Conservation (phyloP, 768 basidiomycete genomes). For the Suillus lakei region DNA sequence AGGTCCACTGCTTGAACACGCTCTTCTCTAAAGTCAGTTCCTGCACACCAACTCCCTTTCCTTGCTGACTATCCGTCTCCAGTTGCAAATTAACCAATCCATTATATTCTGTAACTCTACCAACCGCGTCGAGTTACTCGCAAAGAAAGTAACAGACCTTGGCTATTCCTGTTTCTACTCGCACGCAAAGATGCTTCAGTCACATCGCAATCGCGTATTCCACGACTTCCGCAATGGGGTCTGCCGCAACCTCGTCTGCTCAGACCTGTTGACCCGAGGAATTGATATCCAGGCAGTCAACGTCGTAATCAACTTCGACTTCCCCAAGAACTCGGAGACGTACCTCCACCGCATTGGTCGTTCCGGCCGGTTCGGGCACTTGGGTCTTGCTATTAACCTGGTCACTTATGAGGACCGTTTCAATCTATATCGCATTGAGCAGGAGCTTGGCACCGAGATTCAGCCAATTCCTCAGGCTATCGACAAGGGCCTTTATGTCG, state of each 20-base stretch:
- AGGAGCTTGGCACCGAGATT: conserved; percentile 98
- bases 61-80: conserved; percentile 15
- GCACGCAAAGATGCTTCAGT: conserved; percentile 99
- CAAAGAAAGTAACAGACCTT: conserved; percentile 98
- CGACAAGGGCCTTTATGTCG: conserved; percentile 92
- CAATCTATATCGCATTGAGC: conserved; percentile 97
- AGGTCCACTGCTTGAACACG: conserved; percentile 99
- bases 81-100: conserved; percentile 99
- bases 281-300: conserved; percentile 99
- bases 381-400: conserved; percentile 96
- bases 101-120: conserved; percentile 99
- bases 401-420: conserved; percentile 98
- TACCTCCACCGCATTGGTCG: conserved; percentile 99
- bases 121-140: conserved; percentile 98
- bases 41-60: not conserved
- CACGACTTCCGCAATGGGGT: conserved; percentile 99
- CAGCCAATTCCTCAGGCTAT: conserved; percentile 92
- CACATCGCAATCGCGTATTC: conserved; percentile 98
- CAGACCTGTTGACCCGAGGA: conserved; percentile 96
- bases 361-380: conserved; percentile 95
- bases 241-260: conserved; percentile 98
- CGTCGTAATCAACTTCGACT: conserved; percentile 99
- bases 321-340: conserved; percentile 98
- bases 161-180: conserved; percentile 99
- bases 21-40: conserved; percentile 89